phyloP scores from a whole-genome alignment of 2,329 filamentous ascomycete species.

The Fusarium sp. region DNA sequence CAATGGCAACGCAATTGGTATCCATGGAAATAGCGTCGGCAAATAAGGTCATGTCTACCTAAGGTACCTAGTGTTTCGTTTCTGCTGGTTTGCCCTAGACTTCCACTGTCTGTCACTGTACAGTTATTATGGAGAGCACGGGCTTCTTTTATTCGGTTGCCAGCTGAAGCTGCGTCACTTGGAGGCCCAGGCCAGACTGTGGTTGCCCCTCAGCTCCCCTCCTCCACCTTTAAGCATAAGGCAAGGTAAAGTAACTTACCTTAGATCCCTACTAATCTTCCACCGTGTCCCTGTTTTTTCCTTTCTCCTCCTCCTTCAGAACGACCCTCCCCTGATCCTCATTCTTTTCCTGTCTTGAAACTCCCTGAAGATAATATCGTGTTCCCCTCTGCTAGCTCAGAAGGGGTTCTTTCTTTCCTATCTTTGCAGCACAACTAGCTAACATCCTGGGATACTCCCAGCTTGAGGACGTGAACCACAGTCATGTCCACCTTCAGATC shows the following conservation, averaged over 20 bases:
- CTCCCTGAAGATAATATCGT: neutral
- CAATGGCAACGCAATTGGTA: constrained; percentile 5
- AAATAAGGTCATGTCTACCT: constrained; percentile 4
- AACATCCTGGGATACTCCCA: constrained; percentile 23
- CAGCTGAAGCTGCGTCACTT: constrained; percentile 42
- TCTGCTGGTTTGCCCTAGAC: constrained; percentile 23
- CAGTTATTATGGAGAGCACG: constrained; percentile 5
- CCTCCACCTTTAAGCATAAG: constrained; percentile 15
- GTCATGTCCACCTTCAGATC: constrained; percentile 59
- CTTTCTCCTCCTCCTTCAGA: constrained; percentile 11
- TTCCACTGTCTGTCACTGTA: constrained; percentile 10
- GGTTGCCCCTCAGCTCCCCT: constrained; percentile 40
- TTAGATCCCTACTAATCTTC: constrained; percentile 11
- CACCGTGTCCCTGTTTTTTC: constrained; percentile 22
- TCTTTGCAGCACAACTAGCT: constrained; percentile 8
- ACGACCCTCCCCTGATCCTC: neutral
- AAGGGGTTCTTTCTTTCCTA: constrained; percentile 21
- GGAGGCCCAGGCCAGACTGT: neutral
- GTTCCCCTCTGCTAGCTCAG: constrained; percentile 31
- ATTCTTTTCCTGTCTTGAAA: neutral
- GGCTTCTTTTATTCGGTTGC: neutral
- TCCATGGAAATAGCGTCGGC: constrained; percentile 6
- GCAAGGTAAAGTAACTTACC: neutral
- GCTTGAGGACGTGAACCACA: constrained; percentile 29
- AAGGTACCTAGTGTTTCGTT: constrained; percentile 17